phyloP scores from a whole-genome alignment of 495 filamentous ascomycete genomes.

The Hyaloscypha variabilis region DNA sequence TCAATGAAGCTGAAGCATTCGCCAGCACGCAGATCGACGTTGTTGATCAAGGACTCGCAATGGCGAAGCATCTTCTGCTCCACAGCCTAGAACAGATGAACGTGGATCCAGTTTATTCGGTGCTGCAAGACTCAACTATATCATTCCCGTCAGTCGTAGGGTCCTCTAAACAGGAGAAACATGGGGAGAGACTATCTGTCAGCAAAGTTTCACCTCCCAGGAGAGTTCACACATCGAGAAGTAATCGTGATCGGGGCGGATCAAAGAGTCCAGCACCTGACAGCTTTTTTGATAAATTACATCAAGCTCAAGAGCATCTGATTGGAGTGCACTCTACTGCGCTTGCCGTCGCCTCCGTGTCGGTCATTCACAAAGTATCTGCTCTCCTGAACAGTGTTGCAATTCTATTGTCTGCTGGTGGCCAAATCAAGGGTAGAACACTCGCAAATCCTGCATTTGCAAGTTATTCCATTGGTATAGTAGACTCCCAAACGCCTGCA shows the following conservation, averaged over 20 bases:
- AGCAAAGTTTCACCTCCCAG: slow-evolving; percentile 18
- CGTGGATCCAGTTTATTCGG: slow-evolving; percentile 81
- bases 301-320: slow-evolving; percentile 61
- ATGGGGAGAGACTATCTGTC: slow-evolving; percentile 22
- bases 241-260: neutral
- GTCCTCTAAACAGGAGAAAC: slow-evolving; percentile 19
- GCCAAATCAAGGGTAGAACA: slow-evolving; percentile 42
- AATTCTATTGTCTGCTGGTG: slow-evolving; percentile 66
- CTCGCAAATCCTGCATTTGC: slow-evolving; percentile 59
- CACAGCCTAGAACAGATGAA: slow-evolving; percentile 69
- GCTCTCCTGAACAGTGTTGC: slow-evolving; percentile 61
- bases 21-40: slow-evolving; percentile 43
- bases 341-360: slow-evolving; percentile 45
- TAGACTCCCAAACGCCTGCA: neutral
- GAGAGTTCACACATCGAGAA: slow-evolving; percentile 16
- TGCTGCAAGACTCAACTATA: slow-evolving; percentile 88
- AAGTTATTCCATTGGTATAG: slow-evolving; percentile 42
- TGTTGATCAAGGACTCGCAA: slow-evolving; percentile 53
- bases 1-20: slow-evolving; percentile 50
- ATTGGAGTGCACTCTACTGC: slow-evolving; percentile 55
- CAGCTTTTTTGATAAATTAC: slow-evolving; percentile 59
- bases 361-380: slow-evolving; percentile 54
- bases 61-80: slow-evolving; percentile 58
- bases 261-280: slow-evolving; percentile 25
- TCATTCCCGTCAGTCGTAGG: slow-evolving; percentile 69